Evolutionary conservation across 2,329 filamentous ascomycete genomes (phyloP), one percentile per base, ranked within the genome.

Genomic region (Exophiala phaeomuriformis): DNA sequence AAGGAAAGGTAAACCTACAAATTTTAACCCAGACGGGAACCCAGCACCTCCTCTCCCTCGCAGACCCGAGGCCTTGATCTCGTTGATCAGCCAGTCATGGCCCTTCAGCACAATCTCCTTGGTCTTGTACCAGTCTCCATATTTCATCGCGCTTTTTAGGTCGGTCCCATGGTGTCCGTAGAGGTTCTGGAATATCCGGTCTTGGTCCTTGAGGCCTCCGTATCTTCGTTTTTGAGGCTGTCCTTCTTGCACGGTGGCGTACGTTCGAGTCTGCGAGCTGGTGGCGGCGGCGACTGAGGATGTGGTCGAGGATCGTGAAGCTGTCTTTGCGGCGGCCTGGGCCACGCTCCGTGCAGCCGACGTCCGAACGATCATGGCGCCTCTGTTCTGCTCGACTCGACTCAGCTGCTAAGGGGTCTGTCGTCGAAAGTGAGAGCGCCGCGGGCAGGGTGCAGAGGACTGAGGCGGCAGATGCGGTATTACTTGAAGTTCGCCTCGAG

Each of bases 111-210:
- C 73, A 54, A 98, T 98, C 72, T 98, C 93, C 81, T 98, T 98
- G 52, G 93, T 98, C 81, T 94, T 95, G 78, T 98, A 83, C 93
- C 93, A 98, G 73, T 97, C 93, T 65, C 93, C 93, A 80, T 95
- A 95, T 76, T 95, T 95, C 84, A 89, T 90, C 50, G 93, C 90
- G 68, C 84, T 89, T 78, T 93, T 91, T 64, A 98, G 76, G 71
- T 96, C 90, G 59, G 90, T 81, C 49, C 89, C 90, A 75, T 88
- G 89, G 69, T 93, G 89, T 67, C 89, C 85, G 76, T 98, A 98
- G 55, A 98, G 80, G 76, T 98, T 98, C 77, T 95, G 90, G 76
- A 98, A 98, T 74, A 98, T 98, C 66, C 93, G 85, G 76, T 98
- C 93, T 77, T 97, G 90, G 71, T 98, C 93, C 75, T 83, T 87